Base-by-base conservation (phyloP, 306 rosid species). In the Glycine soja region DNA sequence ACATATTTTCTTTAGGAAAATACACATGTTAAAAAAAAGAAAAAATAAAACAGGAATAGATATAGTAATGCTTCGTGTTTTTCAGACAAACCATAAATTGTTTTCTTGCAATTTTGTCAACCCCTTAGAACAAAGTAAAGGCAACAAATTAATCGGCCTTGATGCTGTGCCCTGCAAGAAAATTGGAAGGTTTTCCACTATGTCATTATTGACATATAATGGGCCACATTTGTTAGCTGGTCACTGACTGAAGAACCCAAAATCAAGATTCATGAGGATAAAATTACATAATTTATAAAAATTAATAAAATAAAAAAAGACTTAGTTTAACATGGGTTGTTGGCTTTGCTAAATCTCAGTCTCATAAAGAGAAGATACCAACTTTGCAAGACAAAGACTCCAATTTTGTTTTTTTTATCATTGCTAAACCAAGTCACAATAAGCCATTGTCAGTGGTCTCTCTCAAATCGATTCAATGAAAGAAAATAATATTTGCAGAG, bases 271-370 rank as follows among this genome's bases (percentile, higher is more conserved):
- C n/a, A 18, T 10, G 40, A 45, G 16, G 5, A 43, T 9, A 67
- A 7, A 14, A 13, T 65, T n/a, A 14, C 3, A 43, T 8, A 5
- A 7, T 16, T 43, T 48, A 80, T 4, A 57, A 72, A 40, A 7
- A 14, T 67, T 19, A 57, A 7, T 4, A 56, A 72, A 38, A 40
- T 4, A 64, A 40, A 1, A 46, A 40, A 38, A 38, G 43, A 3
- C 11, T 72, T 72, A 11, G 16, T 48, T 47, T 73, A 78, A 42
- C 16, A 42, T 5, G 24, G 72, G 78, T 79, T 48, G 81, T 77
- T 84, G 67, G 80, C 13, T 47, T 81, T 53, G 59, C 46, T 63
- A 50, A 7, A 18, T 72, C 79, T 51, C 10, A 62, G 4, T 51
- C 57, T 24, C 42, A 62, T 4, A 4, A 0, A 30, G 11, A 47